phyloP scores from a whole-genome alignment of 768 basidiomycete species.

The Termitomyces sp. region DNA sequence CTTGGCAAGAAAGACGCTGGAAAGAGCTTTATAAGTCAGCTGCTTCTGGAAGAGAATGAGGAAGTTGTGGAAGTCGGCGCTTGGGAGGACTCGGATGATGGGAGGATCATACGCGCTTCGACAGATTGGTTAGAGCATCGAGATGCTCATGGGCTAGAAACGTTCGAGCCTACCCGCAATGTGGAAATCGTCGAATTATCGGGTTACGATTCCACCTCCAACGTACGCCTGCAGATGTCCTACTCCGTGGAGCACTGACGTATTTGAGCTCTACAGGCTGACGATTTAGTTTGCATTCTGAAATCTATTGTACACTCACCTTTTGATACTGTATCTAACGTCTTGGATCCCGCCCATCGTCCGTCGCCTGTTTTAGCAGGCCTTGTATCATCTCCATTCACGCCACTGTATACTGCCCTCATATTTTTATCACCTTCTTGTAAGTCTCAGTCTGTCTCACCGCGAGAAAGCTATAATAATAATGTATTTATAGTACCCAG shows the following conservation, averaged over 20 bases:
- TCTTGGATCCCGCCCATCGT: conserved; percentile 45
- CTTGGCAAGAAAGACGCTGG: conserved; percentile 39
- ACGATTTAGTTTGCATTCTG: conserved; percentile 25
- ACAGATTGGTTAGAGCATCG: conserved; percentile 70
- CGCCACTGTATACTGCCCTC: conserved; percentile 57
- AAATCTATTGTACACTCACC: conserved; percentile 47
- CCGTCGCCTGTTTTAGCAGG: conserved; percentile 46
- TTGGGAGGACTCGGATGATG: conserved; percentile 46
- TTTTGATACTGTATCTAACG: conserved; percentile 46
- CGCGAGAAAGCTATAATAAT: conserved; percentile 5
- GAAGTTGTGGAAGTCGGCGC: conserved; percentile 57
- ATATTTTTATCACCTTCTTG: conserved; percentile 42
- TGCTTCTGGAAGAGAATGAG: conserved; percentile 60
- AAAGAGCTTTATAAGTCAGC: conserved; percentile 37
- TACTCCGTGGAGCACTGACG: not conserved
- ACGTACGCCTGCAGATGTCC: conserved; percentile 28
- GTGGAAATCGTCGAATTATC: conserved; percentile 53
- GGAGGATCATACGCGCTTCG: conserved; percentile 47
- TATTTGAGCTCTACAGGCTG: conserved; percentile 19
- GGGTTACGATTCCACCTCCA: conserved; percentile 33
- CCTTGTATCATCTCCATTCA: conserved; percentile 50
- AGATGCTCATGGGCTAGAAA: conserved; percentile 60
- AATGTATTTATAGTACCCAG: conserved; percentile 23
- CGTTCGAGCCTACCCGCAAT: conserved; percentile 58
- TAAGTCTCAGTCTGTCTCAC: conserved; percentile 19